Conservation (phyloP, 169 alveolate species). For the Babesia caballi region DNA sequence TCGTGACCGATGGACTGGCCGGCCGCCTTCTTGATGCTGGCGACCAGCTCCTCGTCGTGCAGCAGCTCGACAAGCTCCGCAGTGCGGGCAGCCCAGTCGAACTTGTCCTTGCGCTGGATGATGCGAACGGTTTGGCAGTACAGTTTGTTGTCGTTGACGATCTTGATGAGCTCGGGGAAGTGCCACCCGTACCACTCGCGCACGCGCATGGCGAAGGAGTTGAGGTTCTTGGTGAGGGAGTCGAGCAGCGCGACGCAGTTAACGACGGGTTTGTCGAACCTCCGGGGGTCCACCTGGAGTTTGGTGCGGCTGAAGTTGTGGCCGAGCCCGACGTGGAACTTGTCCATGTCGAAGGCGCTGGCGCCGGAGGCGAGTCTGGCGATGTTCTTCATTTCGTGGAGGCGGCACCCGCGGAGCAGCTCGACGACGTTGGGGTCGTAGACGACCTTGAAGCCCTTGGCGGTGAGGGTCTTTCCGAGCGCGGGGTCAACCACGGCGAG, state of each 20-base stretch:
- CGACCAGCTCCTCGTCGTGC: constrained; percentile 87
- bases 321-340: constrained; percentile 91
- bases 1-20: constrained; percentile 95
- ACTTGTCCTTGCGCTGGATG: constrained; percentile 79
- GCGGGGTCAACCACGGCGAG: constrained; percentile 84
- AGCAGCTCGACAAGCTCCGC: constrained; percentile 80
- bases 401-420: constrained; percentile 89
- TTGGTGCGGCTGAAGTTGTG: constrained; percentile 92
- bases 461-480: constrained; percentile 76
- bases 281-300: constrained; percentile 92
- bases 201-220: constrained; percentile 94
- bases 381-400: constrained; percentile 63
- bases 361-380: constrained; percentile 66
- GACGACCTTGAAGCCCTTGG: constrained; percentile 77
- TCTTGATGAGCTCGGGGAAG: constrained; percentile 98
- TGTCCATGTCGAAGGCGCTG: constrained; percentile 76
- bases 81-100: constrained; percentile 66
- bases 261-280: constrained; percentile 96
- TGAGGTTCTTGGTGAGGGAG: constrained; percentile 92
- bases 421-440: constrained; percentile 79
- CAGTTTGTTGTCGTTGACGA: constrained; percentile 92
- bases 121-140: constrained; percentile 87
- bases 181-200: constrained; percentile 99
- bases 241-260: constrained; percentile 94
- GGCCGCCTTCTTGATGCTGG: constrained; percentile 85